Base-by-base conservation (phyloP, 176 grass and related monocot species). In the Zea luxurians region DNA sequence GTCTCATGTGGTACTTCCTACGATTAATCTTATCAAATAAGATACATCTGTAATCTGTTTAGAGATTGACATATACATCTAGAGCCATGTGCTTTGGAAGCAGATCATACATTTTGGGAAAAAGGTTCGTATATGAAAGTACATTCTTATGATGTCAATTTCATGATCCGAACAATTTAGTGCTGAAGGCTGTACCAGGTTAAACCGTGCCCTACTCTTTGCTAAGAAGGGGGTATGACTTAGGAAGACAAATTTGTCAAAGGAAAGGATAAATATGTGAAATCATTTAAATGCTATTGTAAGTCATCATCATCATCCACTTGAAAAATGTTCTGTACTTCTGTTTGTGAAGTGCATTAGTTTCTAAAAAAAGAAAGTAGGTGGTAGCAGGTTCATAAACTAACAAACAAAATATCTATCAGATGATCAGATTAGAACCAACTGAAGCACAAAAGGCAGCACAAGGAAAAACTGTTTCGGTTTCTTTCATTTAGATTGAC, bases 391-490 rank as follows among this genome's bases (percentile, higher is more conserved):
- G 42, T 53, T 83, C 40, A 37, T 21, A 57, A 68, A 74, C 74
- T 43, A 57, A 47, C 41, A 10, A 55, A 63, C 27, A 76, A 70
- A 35, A 59, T 15, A 46, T 79, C 41, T 73, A 48, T 59, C n/a
- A 55, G n/a, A 27, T 73, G 37, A 67, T 49, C 13, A 48, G 13
- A 42, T 68, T 61, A 42, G 66, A 74, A 61, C 49, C 21, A 20
- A 73, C 72, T 72, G 43, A 65, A 53, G 46, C 59, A 65, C 15
- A 46, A 65, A 65, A 78, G 61, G 41, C 10, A 80, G 43, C 42
- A 49, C 10, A 5, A 5, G 43, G 18, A 42, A 16, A 48, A 48
- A 60, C 2, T 20, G 35, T 58, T 64, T 11, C 37, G 2, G 18
- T 64, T 20, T 48, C n/a, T 35, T 74, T 42, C 64, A 27, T 45